A percentile compares a stretch with the other conserved stretches of the same genome.
Evolutionary conservation across 192 early-diverging fungal genomes (phyloP).

Genomic region (Coemansia pectinata): DNA sequence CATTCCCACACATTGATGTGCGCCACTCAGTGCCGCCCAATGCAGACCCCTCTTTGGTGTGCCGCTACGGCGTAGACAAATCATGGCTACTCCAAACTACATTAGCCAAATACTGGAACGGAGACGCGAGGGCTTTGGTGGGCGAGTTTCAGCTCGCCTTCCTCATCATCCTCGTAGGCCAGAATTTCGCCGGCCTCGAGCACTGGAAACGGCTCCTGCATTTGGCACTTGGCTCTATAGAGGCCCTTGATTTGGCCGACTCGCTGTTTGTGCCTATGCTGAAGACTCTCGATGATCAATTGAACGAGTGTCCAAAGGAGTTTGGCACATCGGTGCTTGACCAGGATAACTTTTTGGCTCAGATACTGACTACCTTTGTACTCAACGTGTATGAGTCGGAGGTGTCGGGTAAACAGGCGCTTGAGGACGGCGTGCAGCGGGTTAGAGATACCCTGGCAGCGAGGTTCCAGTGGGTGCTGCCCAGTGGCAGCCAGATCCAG

Average conservation of each 20-base stretch:
- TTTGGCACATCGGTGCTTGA: constrained; percentile 41
- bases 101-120: neutral
- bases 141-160: constrained; percentile 87
- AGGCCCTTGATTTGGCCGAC: constrained; percentile 55
- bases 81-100: constrained; percentile 67
- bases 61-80: constrained; percentile 86
- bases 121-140: constrained; percentile 57
- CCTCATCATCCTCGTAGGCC: constrained; percentile 72
- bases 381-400: constrained; percentile 38
- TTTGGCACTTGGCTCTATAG: constrained; percentile 63
- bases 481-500: constrained; percentile 55
- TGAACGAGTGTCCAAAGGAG: constrained; percentile 25
- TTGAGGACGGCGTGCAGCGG: constrained; percentile 46
- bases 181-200: constrained; percentile 82
- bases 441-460: constrained; percentile 58
- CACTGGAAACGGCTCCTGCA: constrained; percentile 86
- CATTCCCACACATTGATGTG: constrained; percentile 78
- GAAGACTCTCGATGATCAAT: constrained; percentile 25
- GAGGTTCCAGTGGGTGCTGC: constrained; percentile 68
- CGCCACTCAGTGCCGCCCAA: constrained; percentile 75
- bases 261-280: constrained; percentile 63
- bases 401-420: neutral
- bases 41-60: constrained; percentile 67
- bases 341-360: constrained; percentile 34
- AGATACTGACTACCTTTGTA: constrained; percentile 42